Base-by-base conservation (phyloP, 352 stramenopile genomes). In the Pythium rhizo-oryzae region DNA sequence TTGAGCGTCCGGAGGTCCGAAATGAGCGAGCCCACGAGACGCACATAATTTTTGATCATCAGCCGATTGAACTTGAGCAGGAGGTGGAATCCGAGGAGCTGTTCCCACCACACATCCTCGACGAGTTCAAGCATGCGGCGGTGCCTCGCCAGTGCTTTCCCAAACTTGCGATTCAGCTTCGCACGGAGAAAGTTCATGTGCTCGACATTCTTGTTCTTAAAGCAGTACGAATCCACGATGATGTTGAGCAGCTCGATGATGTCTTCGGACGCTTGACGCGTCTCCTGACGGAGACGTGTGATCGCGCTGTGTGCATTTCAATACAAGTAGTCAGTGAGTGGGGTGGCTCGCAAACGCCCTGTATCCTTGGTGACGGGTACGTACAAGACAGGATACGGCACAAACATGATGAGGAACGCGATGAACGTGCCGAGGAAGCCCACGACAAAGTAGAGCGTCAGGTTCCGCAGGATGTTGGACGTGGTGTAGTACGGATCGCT, bases 161-260 rank as follows among this genome's bases (percentile, higher is more conserved):
- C 79, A 52, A 94, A 94, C 58, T 94, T 93, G 50, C 81, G 83
- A 11, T 81, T 62, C 25, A 94, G 73, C 58, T 91, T 92, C 16
- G 91, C 65, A 19, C 79, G 83, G 11, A 94, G 59, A 47, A 94
- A 90, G 52, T 94, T 87, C 83, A 94, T 91, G 72, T 92, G 75
- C 24, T 93, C 83, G 30, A 91, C 72, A 56, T 92, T 91, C 73
- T 93, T 94, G 77, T 91, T 91, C 72, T 91, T 91, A 74, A 94
- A 94, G 64, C 86, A 94, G 75, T 94, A 94, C 43, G 84, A 89
- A 62, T 94, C 86, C 4, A 94, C 74, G 58, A 94, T 91, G 63
- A 94, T 76, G 59, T 94, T 92, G 11, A 92, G 77, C 30, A 94
- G 65, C 41, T 92, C 86, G 8, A 90, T 39, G 23, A 94, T 80